Conservation (phyloP, 352 stramenopile genomes). For the Phytophthora kernoviae region DNA sequence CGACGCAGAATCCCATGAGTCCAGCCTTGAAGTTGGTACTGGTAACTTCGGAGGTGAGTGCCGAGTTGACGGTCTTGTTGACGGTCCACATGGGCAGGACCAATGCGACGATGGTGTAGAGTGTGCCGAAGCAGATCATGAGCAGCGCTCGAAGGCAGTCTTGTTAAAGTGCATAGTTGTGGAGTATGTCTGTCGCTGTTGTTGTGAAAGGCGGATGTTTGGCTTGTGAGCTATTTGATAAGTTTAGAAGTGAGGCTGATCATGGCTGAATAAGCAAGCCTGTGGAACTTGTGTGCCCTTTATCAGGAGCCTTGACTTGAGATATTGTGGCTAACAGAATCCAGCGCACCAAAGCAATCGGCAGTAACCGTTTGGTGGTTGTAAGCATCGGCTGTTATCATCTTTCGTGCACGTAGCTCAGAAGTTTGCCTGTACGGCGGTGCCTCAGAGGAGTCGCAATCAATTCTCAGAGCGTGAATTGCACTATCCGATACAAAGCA, state of each 20-base stretch:
- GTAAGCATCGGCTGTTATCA: no score
- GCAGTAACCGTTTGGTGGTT: no score
- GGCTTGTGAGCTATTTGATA: neutral
- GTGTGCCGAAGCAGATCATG: slow-evolving; percentile 20
- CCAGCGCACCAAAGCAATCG: no score
- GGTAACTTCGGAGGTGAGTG: slow-evolving; percentile 11
- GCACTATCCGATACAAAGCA: neutral
- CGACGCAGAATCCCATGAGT: slow-evolving; percentile 42
- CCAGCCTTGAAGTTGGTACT: slow-evolving; percentile 28
- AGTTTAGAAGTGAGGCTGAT: neutral
- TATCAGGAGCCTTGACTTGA: neutral
- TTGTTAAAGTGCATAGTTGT: slow-evolving; percentile 13
- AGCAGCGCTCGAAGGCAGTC: slow-evolving; percentile 21
- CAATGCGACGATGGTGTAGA: slow-evolving; percentile 27
- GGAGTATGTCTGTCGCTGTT: neutral
- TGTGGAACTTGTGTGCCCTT: neutral
- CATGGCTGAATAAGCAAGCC: neutral
- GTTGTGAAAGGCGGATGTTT: neutral
- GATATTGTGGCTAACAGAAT: neutral
- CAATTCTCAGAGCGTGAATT: no score
- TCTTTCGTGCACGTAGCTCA: no score
- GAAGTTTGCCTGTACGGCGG: no score
- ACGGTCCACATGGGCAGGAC: slow-evolving; percentile 18
- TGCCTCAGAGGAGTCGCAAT: no score
- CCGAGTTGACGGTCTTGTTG: slow-evolving; percentile 23